These are phyloP conservation scores for Mycena rosella DNA, from an alignment of 768 basidiomycete genomes.

Conservation along the genomic window DNA sequence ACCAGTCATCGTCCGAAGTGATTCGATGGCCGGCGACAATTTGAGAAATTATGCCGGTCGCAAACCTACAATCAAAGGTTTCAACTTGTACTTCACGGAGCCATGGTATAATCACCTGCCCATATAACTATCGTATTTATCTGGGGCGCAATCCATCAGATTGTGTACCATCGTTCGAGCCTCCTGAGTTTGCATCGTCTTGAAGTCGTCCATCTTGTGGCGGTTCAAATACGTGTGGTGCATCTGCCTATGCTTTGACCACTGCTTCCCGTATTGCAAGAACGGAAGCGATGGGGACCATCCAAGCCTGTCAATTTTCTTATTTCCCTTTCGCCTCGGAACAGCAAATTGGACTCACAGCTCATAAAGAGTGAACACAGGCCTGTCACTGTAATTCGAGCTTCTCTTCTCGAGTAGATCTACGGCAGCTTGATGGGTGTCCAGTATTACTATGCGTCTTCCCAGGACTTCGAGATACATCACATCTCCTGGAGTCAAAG, in stretches of 20 bases:
- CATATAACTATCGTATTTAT: constrained; percentile 2
- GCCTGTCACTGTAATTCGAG: too few species aligned
- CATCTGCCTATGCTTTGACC: constrained; percentile 33
- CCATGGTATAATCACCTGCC: too few species aligned
- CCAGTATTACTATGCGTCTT: constrained; percentile 32
- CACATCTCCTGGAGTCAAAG: constrained; percentile 7
- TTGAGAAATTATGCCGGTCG: constrained; percentile 37
- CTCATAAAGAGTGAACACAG: too few species aligned
- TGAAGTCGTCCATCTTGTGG: constrained; percentile 37
- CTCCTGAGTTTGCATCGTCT: constrained; percentile 41
- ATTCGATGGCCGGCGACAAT: constrained; percentile 50
- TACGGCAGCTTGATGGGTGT: constrained; percentile 39
- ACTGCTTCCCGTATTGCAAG: constrained; percentile 36
- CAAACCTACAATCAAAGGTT: constrained; percentile 12
- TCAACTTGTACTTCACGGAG: not conserved
- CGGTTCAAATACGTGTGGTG: constrained; percentile 37
- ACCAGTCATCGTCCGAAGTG: constrained; percentile 49
- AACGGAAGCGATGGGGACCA: constrained; percentile 28
- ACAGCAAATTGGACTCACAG: too few species aligned
- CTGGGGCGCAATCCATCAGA: not conserved
- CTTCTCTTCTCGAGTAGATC: too few species aligned
- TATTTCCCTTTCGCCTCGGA: too few species aligned
- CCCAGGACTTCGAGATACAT: constrained; percentile 39
- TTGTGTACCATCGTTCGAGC: constrained; percentile 40
- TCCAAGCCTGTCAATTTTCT: constrained; percentile 30